Base-by-base conservation (phyloP, 2,329 filamentous ascomycete species). In the Scedosporium aurantiacum region DNA sequence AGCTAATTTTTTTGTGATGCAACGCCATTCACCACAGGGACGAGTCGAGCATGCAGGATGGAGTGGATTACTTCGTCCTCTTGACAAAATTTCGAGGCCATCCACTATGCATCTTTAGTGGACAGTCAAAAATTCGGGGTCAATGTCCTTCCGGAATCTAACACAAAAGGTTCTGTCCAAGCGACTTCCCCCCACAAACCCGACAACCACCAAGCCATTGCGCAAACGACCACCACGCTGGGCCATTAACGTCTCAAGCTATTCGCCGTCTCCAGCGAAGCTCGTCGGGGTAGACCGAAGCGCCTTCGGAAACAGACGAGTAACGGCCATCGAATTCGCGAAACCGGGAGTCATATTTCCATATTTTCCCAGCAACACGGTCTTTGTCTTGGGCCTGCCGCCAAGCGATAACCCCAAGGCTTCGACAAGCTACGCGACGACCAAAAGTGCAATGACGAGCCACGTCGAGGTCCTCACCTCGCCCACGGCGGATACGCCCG, bases 401-500 rank as follows among this genome's bases (percentile, higher is more conserved):
- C 40, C 8, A 12, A 55, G 23, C 32, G 41, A 23, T 27, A 18
- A 18, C 43, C 3, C 27, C 16, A 10, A 18, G 25, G 16, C 28
- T 16, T 10, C n/a, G 37, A 37, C n/a, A 14, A 3, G 23, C 47
- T 57, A 41, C 62, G n/a, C n/a, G 40, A n/a, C 41, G 4, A 60
- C 27, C 10, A 18, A 10, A 25, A 54, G 32, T 61, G 71, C 66
- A 64, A 96, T 96, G 92, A 81, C 86, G 67, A 87, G 82, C 70
- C 84, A 79, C 68, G 79, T 92, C 62, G 87, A 95, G 72, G 76
- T 97, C 67, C 73, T 93, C 64, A 88, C 87, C 18, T 89, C 88
- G 63, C 93, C 93, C 14, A 94, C 93, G 66, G 88, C 87, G 63
- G 94, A 99, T 74, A 96, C 91, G 21, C 83, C 87, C 1, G 93